Evolutionary conservation across 2,329 filamentous ascomycete species (phyloP), one percentile per base, ranked within the genome.

Genomic region (Cucurbitaria berberidis): DNA sequence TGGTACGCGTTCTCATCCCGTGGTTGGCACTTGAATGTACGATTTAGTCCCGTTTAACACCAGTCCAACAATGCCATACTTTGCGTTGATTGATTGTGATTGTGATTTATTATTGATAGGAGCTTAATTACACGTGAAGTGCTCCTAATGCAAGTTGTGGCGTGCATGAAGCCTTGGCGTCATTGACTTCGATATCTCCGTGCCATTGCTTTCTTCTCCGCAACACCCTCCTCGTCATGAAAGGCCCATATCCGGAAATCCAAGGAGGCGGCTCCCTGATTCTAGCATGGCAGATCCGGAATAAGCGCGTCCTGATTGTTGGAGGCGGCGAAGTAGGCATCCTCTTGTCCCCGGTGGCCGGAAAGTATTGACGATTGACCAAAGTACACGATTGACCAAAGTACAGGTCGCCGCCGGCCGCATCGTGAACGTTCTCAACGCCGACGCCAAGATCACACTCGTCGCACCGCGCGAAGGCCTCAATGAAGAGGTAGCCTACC

Each of bases 251-350:
- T 70, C 91, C 93, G 51, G 82, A 89, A 59, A 85, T 98, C 24
- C 88, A 97, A 76, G 90, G 91, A 51, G 93, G 93, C 45, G 95
- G 93, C 53, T 98, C 93, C 57, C 80, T 99, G 62, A 95, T 99
- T 59, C 81, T 99, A 46, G 95, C 95, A 71, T 99, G 93, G 93
- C 95, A 98, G 79, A 88, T 96, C 68, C 89, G 87, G 72, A 88
- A 88, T 75, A 97, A 96, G 77, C 86, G 87, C 60, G 89, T 98
- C 15, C 80, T 99, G n/a, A 90, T 99, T 4, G 86, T 99, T 7
- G 95, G 95, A 60, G 95, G 95, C 66, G 95, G 95, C 75, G 93
- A 98, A 83, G 93, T 96, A 80, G 64, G 84, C 74, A 15, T 11
- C 34, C 8, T 6, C 34, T 24, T 18, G 26, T 19, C 39, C 24